phyloP scores from a whole-genome alignment of 148 eudicot species.

The Polygonum maritimum region DNA sequence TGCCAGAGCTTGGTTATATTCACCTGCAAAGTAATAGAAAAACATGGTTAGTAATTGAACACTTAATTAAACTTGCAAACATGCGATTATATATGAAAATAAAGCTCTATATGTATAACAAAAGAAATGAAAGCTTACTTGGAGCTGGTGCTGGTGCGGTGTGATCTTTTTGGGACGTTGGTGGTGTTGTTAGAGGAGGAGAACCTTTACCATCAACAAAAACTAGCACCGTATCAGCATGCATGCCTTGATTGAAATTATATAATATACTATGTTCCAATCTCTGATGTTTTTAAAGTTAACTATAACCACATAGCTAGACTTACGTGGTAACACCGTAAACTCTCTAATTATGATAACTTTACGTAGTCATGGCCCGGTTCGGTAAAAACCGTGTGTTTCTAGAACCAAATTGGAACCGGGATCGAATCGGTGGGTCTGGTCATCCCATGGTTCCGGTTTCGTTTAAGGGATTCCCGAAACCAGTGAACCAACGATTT shows the following conservation, averaged over 20 bases:
- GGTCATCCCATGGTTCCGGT: no score
- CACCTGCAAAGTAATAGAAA: no score
- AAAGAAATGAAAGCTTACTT: background rate
- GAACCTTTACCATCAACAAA: background rate
- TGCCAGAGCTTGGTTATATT: no score
- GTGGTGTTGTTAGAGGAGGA: background rate
- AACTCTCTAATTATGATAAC: no score
- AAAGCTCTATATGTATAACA: background rate
- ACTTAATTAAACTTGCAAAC: background rate
- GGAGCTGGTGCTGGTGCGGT: background rate
- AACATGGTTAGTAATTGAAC: background rate
- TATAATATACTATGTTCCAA: background rate
- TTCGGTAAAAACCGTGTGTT: no score
- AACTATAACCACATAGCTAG: no score
- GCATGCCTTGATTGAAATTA: background rate
- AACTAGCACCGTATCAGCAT: background rate
- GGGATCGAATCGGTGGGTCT: no score
- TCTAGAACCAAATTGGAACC: no score
- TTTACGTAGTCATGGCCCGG: no score
- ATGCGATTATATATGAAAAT: background rate
- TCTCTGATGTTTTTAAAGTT: background rate
- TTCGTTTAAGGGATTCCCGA: no score
- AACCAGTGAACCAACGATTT: no score
- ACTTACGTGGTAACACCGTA: no score
- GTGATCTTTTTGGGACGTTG: background rate